Evolutionary conservation across 257 asterid genomes (phyloP), one percentile per base, ranked within the genome.

Genomic region (Nicotiana obtusifolia): DNA sequence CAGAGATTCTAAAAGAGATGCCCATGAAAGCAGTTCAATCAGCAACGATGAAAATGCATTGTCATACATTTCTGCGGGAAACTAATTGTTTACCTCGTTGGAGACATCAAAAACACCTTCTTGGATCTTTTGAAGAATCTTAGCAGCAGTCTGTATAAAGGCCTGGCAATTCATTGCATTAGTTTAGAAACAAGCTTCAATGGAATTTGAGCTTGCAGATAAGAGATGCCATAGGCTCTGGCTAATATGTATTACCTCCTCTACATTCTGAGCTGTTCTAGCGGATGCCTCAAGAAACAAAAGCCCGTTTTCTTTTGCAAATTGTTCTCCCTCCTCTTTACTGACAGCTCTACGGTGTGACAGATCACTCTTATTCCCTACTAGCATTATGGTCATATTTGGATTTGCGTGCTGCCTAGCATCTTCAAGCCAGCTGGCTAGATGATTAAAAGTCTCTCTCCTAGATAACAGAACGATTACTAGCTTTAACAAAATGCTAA

Each of bases 271-370:
- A n/a, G 94, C 93, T 57, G 97, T 91, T 89, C 95, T 91, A 59
- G 97, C 96, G 80, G 94, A 93, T 19, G 91, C 92, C 84, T 91
- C 97, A 84, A 93, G 17, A 86, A 93, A 93, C 60, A 90, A 75
- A 80, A 93, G 94, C 56, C 97, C 97, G 66, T 93, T 88, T 85
- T 93, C 93, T 85, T 90, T 90, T 56, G 97, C 97, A 89, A 93
- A 93, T 65, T 92, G 97, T 62, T 92, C 97, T n/a, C 95, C 97
- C 80, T 93, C 97, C 88, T 92, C 97, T 84, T 89, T 93, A 83
- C 92, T 92, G 37, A 92, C 95, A 82, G 95, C 97, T 83, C 97
- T 89, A 82, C 95, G 83, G 69, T 89, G 95, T 26, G 91, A 89
- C 68, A 92, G 93, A 85, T 93, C 97, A 84, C 92, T 90, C 86